Base-by-base conservation (phyloP, 1,139 yeast genomes). In the Maudiozyma humilis region DNA sequence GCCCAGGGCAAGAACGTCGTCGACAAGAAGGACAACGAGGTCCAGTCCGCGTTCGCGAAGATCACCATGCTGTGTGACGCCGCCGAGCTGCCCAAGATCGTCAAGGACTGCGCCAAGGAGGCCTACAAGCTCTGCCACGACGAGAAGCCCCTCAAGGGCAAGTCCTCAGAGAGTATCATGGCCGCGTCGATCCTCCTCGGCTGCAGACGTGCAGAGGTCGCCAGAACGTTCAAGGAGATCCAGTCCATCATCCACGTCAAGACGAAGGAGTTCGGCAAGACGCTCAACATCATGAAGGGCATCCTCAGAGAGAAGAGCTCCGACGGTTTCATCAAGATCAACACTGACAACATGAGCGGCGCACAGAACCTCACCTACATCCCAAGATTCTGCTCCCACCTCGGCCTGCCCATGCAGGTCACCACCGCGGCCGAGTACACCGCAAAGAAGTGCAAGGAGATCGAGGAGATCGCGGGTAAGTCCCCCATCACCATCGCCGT, bases 401-500 rank as follows among this genome's bases (percentile, higher is more conserved):
- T 91, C 70, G 97, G 96, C 48, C 72, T 91, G 47, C 74, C 80
- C 34, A 79, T 88, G 46, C 89, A 81, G 63, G 82, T 89, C 40
- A 84, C 96, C 27, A 85, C 88, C 53, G 94, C 95, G 3, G 95
- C 98, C 3, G 97, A 91, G 64, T 78, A 82, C 57, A 87, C 91
- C 54, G 96, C 96, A 2, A 78, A 88, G 62, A 75, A 81, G 51
- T 87, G 95, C 57, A 86, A 87, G 59, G 95, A 85, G 47, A 83
- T 83, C 48, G 96, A 96, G 44, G 94, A 93, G 25, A 73, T 91
- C 59, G 97, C 96, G 7, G 98, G 98, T 56, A 78, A 96, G 55
- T 87, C 96, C 1, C 98, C 98, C 29, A 89, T 91, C 42, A 91
- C 98, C 32, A 87, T 91, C 58, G 97, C 98, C 0, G 97, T 97